A percentile compares a stretch with the other conserved stretches of the same genome.
Conservation (phyloP, 2,329 filamentous ascomycete genomes). For the Fusarium fujikuroi region DNA sequence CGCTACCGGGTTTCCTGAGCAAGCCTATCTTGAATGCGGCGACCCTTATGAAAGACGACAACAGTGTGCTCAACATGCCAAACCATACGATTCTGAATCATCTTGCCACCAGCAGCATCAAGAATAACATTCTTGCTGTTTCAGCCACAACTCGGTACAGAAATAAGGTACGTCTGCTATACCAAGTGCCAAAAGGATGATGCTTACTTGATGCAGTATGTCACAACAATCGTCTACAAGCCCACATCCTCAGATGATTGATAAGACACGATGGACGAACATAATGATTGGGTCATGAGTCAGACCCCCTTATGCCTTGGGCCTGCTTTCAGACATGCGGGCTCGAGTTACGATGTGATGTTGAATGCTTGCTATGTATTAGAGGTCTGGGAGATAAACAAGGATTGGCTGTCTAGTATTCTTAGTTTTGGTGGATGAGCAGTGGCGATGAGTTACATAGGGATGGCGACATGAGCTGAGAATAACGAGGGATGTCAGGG, state of each 20-base stretch:
- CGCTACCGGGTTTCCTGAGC: constrained; percentile 87
- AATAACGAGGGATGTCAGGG: not conserved
- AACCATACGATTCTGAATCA: constrained; percentile 98
- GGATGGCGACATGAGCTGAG: not conserved
- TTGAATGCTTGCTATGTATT: constrained; percentile 12
- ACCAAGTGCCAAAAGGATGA: not conserved
- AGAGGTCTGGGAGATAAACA: not conserved
- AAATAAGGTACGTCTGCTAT: constrained; percentile 75
- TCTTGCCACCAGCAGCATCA: constrained; percentile 96
- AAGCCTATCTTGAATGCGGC: constrained; percentile 95
- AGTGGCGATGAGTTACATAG: not conserved
- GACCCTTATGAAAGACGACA: constrained; percentile 96
- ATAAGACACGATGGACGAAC: constrained; percentile 25
- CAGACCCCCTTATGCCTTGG: not conserved
- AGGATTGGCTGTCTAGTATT: not conserved
- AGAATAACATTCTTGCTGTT: constrained; percentile 93
- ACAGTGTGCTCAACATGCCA: constrained; percentile 94
- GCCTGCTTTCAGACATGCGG: constrained; percentile 1
- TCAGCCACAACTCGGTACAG: constrained; percentile 98
- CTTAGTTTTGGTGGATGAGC: not conserved
- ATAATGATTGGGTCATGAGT: not conserved
- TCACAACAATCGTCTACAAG: constrained; percentile 98
- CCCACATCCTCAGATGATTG: constrained; percentile 72
- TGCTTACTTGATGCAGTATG: constrained; percentile 72
- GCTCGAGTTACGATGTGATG: constrained; percentile 22